Evolutionary conservation across 257 asterid species (phyloP).

Genomic region (Linderniella brevidens): DNA sequence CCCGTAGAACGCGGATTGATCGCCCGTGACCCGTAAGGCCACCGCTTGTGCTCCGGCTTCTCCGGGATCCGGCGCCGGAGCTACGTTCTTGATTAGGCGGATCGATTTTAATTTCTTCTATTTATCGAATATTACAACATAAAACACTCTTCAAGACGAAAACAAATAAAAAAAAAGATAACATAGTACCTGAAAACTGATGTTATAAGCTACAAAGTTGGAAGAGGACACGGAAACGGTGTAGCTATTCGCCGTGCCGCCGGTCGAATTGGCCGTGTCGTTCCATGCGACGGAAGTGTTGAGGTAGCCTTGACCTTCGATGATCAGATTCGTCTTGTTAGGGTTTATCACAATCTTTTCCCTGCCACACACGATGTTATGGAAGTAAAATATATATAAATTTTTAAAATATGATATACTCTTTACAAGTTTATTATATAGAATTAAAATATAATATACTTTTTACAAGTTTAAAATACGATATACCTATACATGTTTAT

Average conservation of each 20-base stretch:
- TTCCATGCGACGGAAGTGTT: constrained; percentile 63
- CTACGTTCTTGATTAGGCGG: constrained; percentile 36
- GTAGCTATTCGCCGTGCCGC: constrained; percentile 44
- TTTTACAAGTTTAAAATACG: no score
- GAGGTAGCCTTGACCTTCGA: constrained; percentile 61
- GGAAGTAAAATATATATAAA: not conserved
- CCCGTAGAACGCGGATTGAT: constrained; percentile 62
- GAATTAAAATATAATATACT: no score
- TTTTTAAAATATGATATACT: not conserved
- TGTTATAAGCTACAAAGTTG: constrained; percentile 56
- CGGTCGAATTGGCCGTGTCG: constrained; percentile 71
- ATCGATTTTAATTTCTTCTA: no score
- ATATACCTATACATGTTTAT: no score
- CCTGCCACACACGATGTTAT: constrained; percentile 16
- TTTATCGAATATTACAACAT: no score
- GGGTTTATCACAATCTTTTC: constrained; percentile 47
- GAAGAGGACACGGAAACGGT: constrained; percentile 37
- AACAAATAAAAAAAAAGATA: not conserved
- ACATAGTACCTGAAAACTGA: constrained; percentile 65
- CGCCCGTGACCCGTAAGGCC: constrained; percentile 53
- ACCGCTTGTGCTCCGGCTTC: constrained; percentile 53
- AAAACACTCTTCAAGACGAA: no score
- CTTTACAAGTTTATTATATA: no score
- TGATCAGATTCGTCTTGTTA: constrained; percentile 50
- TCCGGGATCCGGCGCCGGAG: constrained; percentile 66